Evolutionary conservation across 2,329 filamentous ascomycete genomes (phyloP), one percentile per base, ranked within the genome.

Genomic region (Scedosporium aurantiacum): DNA sequence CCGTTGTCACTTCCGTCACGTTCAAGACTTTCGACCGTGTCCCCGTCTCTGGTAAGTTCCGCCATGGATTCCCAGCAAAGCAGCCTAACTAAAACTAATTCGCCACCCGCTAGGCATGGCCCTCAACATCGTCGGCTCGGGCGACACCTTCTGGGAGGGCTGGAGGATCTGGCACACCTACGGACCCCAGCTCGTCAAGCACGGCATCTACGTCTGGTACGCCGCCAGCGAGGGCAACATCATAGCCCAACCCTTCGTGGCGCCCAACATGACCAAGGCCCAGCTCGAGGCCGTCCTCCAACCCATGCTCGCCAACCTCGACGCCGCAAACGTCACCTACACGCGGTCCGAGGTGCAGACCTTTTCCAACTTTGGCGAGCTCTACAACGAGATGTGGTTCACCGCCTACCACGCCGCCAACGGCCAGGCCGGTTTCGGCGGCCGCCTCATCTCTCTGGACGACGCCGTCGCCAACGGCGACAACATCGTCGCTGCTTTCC

Each of bases 1-100:
- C 75, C 2, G 74, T 86, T 1, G 81, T 86, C 1, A 69, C 77
- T 14, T 82, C 79, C 1, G 74, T 85, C 68, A 85, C 80, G 0
- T 72, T 79, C 45, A 80, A 79, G 63, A 75, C 78, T 1, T 75
- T 83, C 67, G 70, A 73, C 0, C 76, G 79, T 61, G 68, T 68
- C 3, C 69, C 70, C 0, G 72, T 78, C 2, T 73, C 75, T 1
- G 80, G 76, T 60, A 54, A 60, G 45, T 32, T 18, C 3, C 18
- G 2, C 6, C 2, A 16, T 2, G 8, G 4, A 45, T 7, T 18
- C 16, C 55, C 2, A 57, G 32, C 21, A 32, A n/a, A n/a, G 6
- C 23, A 56, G 21, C 8, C 23, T 2, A n/a, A n/a, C n/a, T n/a
- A n/a, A n/a, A 23, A 56, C 21, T n/a, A n/a, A n/a, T 7, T 1